Evolutionary conservation across 768 basidiomycete genomes (phyloP).

Genomic region (Sporobolomyces pararoseus): DNA sequence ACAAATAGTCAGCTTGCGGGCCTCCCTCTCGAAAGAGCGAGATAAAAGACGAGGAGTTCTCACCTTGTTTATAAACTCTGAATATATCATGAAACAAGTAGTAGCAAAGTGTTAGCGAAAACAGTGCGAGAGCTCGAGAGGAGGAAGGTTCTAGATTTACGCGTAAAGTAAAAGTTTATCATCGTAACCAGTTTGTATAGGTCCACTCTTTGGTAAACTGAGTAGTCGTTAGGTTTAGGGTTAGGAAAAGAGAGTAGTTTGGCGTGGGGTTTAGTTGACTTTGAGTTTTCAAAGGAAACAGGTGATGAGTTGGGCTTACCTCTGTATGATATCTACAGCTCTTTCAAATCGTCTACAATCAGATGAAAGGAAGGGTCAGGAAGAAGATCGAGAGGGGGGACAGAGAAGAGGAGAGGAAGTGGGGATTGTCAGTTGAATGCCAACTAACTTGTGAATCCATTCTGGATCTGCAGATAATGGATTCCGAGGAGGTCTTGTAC

Average conservation of each 20-base stretch:
- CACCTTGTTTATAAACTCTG: constrained; percentile 92
- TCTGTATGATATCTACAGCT: constrained; percentile 88
- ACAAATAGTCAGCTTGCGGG: neutral
- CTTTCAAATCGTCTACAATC: constrained; percentile 69
- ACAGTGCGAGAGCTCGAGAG: too few relatives aligned
- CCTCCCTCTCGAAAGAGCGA: too few relatives aligned
- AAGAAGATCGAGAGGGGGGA: neutral
- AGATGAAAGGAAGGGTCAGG: neutral
- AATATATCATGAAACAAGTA: neutral
- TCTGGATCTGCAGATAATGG: constrained; percentile 16
- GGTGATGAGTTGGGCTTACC: neutral
- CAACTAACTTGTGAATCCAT: constrained; percentile 29
- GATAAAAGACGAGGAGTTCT: constrained; percentile 15
- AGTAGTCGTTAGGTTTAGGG: too few relatives aligned
- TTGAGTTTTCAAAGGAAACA: too few relatives aligned
- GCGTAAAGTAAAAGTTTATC: constrained; percentile 93
- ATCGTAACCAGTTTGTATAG: constrained; percentile 92
- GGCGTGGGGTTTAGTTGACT: too few relatives aligned
- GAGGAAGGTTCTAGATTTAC: too few relatives aligned
- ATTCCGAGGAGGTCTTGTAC: constrained; percentile 1
- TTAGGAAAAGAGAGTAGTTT: too few relatives aligned
- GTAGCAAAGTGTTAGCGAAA: too few relatives aligned
- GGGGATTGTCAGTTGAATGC: too few relatives aligned
- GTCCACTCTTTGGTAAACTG: constrained; percentile 82
- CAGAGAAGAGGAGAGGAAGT: neutral